phyloP scores from a whole-genome alignment of 1,284 basidiomycete species.

The Ceratobasidium sp. region DNA sequence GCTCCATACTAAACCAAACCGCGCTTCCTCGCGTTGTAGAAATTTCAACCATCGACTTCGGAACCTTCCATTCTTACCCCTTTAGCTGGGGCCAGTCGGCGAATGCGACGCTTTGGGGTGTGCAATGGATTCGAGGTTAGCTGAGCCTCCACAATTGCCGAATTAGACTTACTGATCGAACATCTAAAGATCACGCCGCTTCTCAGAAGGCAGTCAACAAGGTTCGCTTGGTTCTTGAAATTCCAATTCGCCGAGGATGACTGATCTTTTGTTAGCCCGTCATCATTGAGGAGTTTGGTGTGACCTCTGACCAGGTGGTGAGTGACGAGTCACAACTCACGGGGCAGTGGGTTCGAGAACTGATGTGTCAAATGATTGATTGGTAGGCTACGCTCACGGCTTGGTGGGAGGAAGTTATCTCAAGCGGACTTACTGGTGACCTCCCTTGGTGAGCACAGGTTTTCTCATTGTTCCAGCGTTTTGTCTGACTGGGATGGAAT shows the following conservation, averaged over 20 bases:
- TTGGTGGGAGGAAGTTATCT: conserved; percentile 64
- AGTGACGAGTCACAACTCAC: not conserved
- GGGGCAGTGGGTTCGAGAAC: not conserved
- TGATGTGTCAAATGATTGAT: not conserved
- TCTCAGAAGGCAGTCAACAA: conserved; percentile 64
- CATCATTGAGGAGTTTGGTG: conserved; percentile 65
- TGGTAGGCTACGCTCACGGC: conserved; percentile 57
- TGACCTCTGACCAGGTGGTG: conserved; percentile 57
- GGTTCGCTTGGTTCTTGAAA: not conserved
- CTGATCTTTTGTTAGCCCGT: conserved; percentile 56
- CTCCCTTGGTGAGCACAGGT: not conserved
- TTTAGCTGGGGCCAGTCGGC: conserved; percentile 45
- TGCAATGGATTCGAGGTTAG: conserved; percentile 55
- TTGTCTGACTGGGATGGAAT: conserved; percentile 61
- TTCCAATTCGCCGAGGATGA: not conserved
- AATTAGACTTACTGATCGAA: not conserved
- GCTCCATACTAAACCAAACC: not conserved
- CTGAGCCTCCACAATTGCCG: not conserved
- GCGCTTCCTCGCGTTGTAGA: not conserved
- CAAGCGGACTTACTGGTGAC: conserved; percentile 61
- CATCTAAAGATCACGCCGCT: conserved; percentile 65
- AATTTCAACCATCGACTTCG: conserved; percentile 45
- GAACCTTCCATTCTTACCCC: conserved; percentile 46
- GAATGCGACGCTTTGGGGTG: conserved; percentile 56
- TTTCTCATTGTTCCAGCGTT: not conserved